Base-by-base conservation (phyloP, 345 rosid species). In the Bruguiera parviflora region DNA sequence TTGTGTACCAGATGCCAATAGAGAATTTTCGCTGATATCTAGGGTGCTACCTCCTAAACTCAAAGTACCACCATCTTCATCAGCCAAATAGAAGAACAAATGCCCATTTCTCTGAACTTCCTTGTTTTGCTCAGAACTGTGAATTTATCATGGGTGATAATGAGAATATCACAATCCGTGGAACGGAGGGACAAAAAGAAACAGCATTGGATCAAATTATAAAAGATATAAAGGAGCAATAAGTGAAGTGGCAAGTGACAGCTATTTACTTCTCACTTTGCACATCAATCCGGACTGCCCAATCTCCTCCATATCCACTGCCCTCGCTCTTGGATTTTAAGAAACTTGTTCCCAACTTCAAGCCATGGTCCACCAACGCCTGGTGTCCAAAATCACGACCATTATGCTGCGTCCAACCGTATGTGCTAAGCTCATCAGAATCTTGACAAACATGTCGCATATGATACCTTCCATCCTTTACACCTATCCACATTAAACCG, bases 271-370 rank as follows among this genome's bases (percentile, higher is more conserved):
- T 81, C 43, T 73, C 73, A 32, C 71, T 79, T 68, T 83, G 82
- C 55, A 79, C 83, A 65, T 80, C 81, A 64, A 92, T 79, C 68
- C 85, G 83, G 65, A 89, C 84, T 2, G 96, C 89, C 99, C 99
- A 95, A 60, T 95, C 96, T 66, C 98, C 98, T 77, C 99, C 98
- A 83, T 89, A 94, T 73, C 97, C 96, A 72, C 89, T 84, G 33
- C 86, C 89, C 28, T 71, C 82, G 9, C 73, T 80, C 73, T 83
- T 89, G 60, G 87, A 84, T 82, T 94, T 91, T 81, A 94, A 79
- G 80, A 94, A 91, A 78, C 92, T 86, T 28, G 97, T 88, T 68
- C 63, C 84, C 80, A 91, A 65, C 66, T 75, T 75, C 82, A 91
- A 79, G 27, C 78, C 92, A 11, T 87, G 96, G 70, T 91, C 96